These are phyloP conservation scores for Penicillium corylophilum DNA, from an alignment of 2,329 filamentous ascomycete species.

Conservation along the genomic window DNA sequence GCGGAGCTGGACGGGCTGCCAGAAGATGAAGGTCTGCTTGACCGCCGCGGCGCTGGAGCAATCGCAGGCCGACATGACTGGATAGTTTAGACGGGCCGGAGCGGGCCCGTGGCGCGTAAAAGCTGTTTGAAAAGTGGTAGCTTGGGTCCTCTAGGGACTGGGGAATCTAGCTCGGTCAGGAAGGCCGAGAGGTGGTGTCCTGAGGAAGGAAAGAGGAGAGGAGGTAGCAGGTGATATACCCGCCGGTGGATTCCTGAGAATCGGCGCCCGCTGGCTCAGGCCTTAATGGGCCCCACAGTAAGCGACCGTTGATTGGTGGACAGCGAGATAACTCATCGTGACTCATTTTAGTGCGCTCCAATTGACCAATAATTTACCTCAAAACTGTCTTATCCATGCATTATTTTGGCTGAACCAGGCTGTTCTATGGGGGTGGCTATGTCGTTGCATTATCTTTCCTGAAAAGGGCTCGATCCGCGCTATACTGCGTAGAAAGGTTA, in stretches of 20 bases:
- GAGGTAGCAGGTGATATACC: constrained; percentile 12
- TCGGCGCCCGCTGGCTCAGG: constrained; percentile 1
- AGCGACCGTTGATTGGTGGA: constrained; percentile 10
- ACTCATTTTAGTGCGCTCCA: constrained; percentile 25
- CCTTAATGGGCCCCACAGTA: constrained; percentile 2
- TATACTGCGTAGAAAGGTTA: no score
- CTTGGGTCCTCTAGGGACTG: constrained; percentile 3
- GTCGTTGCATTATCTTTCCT: neutral
- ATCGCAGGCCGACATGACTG: constrained; percentile 23
- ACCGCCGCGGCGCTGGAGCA: constrained; percentile 19
- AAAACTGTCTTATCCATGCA: neutral
- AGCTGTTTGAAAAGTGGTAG: neutral
- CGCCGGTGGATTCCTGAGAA: neutral
- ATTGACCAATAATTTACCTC: constrained; percentile 9
- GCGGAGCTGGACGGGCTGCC: constrained; percentile 15
- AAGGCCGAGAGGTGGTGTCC: constrained; percentile 18
- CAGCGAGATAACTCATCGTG: constrained; percentile 22
- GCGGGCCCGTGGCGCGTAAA: constrained; percentile 25
- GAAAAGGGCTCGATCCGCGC: no score
- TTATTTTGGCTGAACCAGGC: no score
- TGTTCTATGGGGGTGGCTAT: neutral
- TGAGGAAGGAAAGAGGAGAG: constrained; percentile 19
- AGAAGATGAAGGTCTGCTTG: constrained; percentile 16
- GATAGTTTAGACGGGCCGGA: constrained; percentile 27
- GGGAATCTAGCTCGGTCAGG: constrained; percentile 12